Conservation (phyloP, 2,329 filamentous ascomycete species). For the Colletotrichum higginsianum region DNA sequence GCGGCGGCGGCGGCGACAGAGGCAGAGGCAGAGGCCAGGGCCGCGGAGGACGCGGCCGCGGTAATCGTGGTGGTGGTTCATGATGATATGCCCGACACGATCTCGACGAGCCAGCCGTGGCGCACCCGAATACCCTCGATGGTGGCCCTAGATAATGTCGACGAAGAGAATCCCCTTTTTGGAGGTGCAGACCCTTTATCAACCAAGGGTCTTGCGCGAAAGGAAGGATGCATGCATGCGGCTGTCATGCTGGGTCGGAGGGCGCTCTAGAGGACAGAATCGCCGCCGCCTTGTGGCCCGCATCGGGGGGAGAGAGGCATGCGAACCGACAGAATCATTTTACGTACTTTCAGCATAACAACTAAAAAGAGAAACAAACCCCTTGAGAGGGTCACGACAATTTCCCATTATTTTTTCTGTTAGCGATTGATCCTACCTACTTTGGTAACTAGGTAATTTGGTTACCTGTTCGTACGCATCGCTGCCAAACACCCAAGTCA, state of each 20-base stretch:
- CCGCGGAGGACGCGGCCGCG: conserved; percentile 36
- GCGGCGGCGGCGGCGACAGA: conserved; percentile 70
- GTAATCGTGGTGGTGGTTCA: conserved; percentile 38
- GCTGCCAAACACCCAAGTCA: not conserved
- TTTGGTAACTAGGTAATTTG: no score
- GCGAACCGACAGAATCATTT: conserved; percentile 22
- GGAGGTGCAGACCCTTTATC: not conserved
- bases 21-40: conserved; percentile 65
- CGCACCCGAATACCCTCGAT: not conserved
- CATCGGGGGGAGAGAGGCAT: conserved; percentile 1
- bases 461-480: not conserved
- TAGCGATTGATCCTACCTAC: no score
- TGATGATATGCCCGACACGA: conserved; percentile 15
- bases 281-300: not conserved
- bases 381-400: not conserved
- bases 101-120: conserved; percentile 14
- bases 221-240: conserved; percentile 4
- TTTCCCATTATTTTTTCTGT: not conserved
- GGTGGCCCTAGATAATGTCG: conserved; percentile 1
- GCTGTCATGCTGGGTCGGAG: not conserved
- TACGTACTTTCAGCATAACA: conserved; percentile 20
- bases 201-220: conserved; percentile 3
- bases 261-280: not conserved
- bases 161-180: not conserved
- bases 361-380: conserved; percentile 8